phyloP scores from a whole-genome alignment of 208 protist species.

The Angomonas deanei region DNA sequence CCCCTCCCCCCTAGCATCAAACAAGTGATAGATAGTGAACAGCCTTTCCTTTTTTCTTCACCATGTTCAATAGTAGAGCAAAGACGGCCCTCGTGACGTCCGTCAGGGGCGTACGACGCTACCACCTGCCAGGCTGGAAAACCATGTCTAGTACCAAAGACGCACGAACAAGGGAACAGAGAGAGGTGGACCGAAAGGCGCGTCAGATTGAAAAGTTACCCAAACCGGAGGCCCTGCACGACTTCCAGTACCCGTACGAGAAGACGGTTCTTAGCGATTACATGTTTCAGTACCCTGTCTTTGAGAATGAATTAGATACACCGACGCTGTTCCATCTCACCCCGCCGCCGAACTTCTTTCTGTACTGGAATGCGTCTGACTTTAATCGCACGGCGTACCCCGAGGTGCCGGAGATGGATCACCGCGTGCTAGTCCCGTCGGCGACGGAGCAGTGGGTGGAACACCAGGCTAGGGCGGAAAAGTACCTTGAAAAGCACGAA shows the following conservation, averaged over 20 bases:
- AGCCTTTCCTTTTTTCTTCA: too few species aligned
- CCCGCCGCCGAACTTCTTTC: slow-evolving; percentile 81
- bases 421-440: slow-evolving; percentile 64
- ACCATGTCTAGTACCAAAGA: slow-evolving; percentile 82
- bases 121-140: slow-evolving; percentile 86
- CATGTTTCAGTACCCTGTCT: slow-evolving; percentile 90
- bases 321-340: slow-evolving; percentile 83
- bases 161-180: slow-evolving; percentile 75
- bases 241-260: slow-evolving; percentile 89
- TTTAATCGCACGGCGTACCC: slow-evolving; percentile 85
- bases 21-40: too few species aligned
- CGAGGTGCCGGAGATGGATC: slow-evolving; percentile 50
- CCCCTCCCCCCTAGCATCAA: too few species aligned
- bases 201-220: slow-evolving; percentile 90
- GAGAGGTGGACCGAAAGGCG: slow-evolving; percentile 77
- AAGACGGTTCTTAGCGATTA: slow-evolving; percentile 85
- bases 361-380: slow-evolving; percentile 81
- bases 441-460: slow-evolving; percentile 35
- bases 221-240: slow-evolving; percentile 72
- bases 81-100: neutral
- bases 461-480: slow-evolving; percentile 37
- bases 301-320: slow-evolving; percentile 86
- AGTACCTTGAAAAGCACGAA: slow-evolving; percentile 85
- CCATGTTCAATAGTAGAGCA: neutral
- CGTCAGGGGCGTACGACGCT: slow-evolving; percentile 9